Conservation (phyloP, 1,284 basidiomycete genomes). For the Cystobasidiaceae sp. region DNA sequence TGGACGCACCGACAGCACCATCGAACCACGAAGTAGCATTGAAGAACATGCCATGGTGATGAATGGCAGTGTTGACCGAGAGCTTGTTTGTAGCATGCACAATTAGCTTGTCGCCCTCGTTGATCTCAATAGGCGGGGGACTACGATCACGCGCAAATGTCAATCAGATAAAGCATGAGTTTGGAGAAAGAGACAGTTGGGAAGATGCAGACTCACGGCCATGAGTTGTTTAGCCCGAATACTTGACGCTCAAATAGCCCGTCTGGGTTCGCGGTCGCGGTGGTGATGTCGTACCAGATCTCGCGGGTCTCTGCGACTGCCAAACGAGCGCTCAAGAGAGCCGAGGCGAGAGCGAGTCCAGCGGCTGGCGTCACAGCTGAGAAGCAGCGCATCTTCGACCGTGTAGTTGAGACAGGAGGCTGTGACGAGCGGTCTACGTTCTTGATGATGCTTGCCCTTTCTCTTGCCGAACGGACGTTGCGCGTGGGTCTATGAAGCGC, state of each 20-base stretch:
- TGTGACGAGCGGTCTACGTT: no score
- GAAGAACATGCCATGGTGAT: slow-evolving; percentile 78
- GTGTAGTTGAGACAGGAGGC: no score
- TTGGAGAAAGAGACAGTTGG: neutral
- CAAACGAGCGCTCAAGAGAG: neutral
- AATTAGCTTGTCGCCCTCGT: slow-evolving; percentile 65
- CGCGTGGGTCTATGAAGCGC: no score
- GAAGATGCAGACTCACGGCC: slow-evolving; percentile 91
- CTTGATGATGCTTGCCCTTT: no score
- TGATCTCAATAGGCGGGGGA: slow-evolving; percentile 71
- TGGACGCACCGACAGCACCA: slow-evolving; percentile 70
- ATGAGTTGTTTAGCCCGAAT: slow-evolving; percentile 80
- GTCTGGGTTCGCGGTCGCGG: slow-evolving; percentile 66
- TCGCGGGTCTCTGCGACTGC: slow-evolving; percentile 10
- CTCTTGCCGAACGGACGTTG: no score
- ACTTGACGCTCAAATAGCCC: slow-evolving; percentile 65
- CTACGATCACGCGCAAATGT: neutral
- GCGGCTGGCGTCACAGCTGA: no score
- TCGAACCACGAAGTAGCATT: slow-evolving; percentile 70
- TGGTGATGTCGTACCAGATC: slow-evolving; percentile 46
- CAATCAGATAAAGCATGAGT: slow-evolving; percentile 13
- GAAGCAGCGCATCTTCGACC: no score
- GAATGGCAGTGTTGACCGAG: slow-evolving; percentile 57
- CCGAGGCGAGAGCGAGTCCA: neutral
- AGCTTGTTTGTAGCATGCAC: no score